phyloP scores from a whole-genome alignment of 2,329 filamentous ascomycete species.

The Xylogone sp. region DNA sequence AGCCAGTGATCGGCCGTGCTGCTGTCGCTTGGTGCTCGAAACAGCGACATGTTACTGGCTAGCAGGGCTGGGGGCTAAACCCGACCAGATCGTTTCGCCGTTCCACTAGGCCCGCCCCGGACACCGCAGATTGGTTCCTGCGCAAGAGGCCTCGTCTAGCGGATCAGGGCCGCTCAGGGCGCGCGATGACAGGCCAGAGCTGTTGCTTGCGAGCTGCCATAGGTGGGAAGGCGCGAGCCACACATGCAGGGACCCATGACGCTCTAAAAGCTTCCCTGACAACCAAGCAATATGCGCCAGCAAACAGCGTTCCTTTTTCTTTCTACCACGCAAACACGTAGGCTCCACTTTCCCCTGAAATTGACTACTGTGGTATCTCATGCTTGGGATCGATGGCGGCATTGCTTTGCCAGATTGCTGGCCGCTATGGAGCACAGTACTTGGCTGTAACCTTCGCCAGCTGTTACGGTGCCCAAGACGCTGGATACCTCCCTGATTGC shows the following conservation, averaged over 20 bases:
- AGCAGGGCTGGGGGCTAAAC: too few species aligned
- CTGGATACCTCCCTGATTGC: too few species aligned
- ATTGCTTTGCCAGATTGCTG: too few species aligned
- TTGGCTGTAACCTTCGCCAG: too few species aligned
- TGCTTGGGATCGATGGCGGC: too few species aligned
- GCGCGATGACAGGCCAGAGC: not conserved
- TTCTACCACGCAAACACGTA: not conserved
- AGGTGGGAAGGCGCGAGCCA: not conserved
- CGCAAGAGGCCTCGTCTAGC: not conserved
- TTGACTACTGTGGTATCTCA: not conserved
- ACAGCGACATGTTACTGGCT: too few species aligned
- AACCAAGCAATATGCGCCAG: not conserved
- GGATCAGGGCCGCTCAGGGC: not conserved
- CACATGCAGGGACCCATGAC: not conserved
- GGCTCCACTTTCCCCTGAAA: not conserved
- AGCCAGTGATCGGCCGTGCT: not conserved
- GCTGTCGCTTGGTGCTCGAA: too few species aligned
- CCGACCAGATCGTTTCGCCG: not conserved
- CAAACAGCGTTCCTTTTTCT: not conserved
- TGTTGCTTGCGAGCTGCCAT: not conserved
- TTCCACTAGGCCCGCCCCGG: not conserved
- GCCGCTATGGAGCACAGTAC: too few species aligned
- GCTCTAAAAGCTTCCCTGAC: not conserved
- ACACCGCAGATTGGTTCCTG: not conserved
- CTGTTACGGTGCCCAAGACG: too few species aligned